Percentiles rank a stretch among this genome's conserved stretches.
Evolutionary conservation across 495 filamentous ascomycete genomes (phyloP).

Genomic region (Hypomontagnella submonticulosa): DNA sequence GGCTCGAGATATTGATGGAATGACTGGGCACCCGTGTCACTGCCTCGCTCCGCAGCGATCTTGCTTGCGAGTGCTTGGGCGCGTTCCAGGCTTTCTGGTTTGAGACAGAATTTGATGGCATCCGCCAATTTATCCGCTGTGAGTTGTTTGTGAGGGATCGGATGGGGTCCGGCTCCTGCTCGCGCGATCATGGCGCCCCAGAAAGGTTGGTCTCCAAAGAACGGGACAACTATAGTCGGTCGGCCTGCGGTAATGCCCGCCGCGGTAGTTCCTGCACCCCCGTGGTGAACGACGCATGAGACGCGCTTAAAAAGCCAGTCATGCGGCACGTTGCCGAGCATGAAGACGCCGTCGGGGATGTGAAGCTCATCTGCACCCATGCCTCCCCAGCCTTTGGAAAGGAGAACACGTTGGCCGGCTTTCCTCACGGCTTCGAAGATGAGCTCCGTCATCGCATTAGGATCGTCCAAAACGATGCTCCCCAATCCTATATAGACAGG

Average conservation of each 20-base stretch:
- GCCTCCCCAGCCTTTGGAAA: slow-evolving; percentile 85
- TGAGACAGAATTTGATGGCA: slow-evolving; percentile 68
- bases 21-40: slow-evolving; percentile 68
- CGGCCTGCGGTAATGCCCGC: slow-evolving; percentile 74
- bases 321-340: slow-evolving; percentile 82
- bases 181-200: slow-evolving; percentile 83
- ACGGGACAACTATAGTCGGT: slow-evolving; percentile 82
- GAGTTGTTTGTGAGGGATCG: slow-evolving; percentile 76
- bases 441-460: slow-evolving; percentile 69
- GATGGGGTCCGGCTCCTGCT: slow-evolving; percentile 76
- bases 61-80: slow-evolving; percentile 68
- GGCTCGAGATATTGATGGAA: slow-evolving; percentile 76
- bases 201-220: slow-evolving; percentile 88
- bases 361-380: slow-evolving; percentile 70
- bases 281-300: slow-evolving; percentile 81
- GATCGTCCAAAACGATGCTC: slow-evolving; percentile 83
- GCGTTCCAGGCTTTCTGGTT: slow-evolving; percentile 63
- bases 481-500: slow-evolving; percentile 88
- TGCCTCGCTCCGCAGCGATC: slow-evolving; percentile 74
- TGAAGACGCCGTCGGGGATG: slow-evolving; percentile 74
- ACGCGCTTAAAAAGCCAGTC: slow-evolving; percentile 86
- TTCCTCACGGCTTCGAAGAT: slow-evolving; percentile 75
- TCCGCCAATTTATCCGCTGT: slow-evolving; percentile 70
- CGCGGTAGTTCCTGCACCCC: slow-evolving; percentile 84
- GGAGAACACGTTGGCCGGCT: slow-evolving; percentile 76